Percentiles rank a stretch among this genome's conserved stretches.
phyloP scores from a whole-genome alignment of 768 basidiomycete species.

The Tricholomella constricta region DNA sequence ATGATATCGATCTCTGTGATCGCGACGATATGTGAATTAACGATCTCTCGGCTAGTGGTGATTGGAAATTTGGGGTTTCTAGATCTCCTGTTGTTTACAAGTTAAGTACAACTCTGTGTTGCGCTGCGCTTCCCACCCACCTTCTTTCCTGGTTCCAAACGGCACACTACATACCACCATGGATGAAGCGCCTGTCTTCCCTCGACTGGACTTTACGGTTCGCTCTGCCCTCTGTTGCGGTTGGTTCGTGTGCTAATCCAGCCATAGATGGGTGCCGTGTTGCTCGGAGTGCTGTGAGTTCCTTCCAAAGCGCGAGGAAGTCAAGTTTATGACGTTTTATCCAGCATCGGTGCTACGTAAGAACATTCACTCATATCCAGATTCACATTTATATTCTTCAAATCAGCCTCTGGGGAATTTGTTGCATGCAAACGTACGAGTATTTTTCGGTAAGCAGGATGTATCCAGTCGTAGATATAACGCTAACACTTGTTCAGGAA shows the following conservation, averaged over 20 bases:
- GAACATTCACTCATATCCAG: neutral
- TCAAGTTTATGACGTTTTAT: neutral
- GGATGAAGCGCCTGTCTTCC: constrained; percentile 6
- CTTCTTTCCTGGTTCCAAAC: neutral
- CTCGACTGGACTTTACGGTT: constrained; percentile 10
- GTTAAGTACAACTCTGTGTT: no score
- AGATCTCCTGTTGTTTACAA: no score
- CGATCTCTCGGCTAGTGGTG: no score
- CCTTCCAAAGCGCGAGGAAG: neutral
- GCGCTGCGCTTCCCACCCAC: no score
- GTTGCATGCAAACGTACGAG: constrained; percentile 15
- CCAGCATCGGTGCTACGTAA: constrained; percentile 12
- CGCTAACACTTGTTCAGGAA: neutral
- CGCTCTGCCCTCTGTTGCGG: neutral
- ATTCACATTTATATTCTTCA: neutral
- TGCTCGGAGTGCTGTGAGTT: constrained; percentile 13
- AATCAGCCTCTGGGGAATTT: constrained; percentile 14
- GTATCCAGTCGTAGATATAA: neutral
- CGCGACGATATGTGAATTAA: no score
- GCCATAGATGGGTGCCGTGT: constrained; percentile 11
- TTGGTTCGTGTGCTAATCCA: neutral
- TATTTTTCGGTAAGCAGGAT: constrained; percentile 10
- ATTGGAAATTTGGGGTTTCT: no score
- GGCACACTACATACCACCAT: constrained; percentile 3
- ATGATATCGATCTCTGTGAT: no score